Evolutionary conservation across 192 early-diverging fungal species (phyloP).

Genomic region (Linderina pennispora): DNA sequence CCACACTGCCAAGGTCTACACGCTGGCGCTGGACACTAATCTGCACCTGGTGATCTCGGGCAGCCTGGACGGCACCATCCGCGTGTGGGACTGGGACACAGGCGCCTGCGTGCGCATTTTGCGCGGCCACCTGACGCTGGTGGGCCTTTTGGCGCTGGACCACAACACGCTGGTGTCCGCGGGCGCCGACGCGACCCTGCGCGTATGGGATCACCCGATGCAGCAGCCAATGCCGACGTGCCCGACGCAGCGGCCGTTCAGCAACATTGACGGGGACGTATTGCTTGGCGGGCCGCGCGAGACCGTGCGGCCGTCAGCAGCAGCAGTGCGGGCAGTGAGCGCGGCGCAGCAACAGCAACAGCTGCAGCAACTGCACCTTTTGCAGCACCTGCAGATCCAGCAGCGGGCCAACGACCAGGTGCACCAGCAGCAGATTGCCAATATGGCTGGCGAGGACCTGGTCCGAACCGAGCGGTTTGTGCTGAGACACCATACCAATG

Average conservation of each 20-base stretch:
- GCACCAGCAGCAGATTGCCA: conserved; percentile 19
- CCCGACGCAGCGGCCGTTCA: conserved; percentile 25
- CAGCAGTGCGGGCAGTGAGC: conserved; percentile 1
- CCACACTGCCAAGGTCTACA: conserved; percentile 94
- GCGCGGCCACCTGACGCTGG: conserved; percentile 89
- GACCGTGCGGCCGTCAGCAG: neutral
- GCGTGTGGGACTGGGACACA: conserved; percentile 86
- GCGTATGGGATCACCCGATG: conserved; percentile 82
- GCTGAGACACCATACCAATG: conserved; percentile 59
- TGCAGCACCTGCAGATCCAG: conserved; percentile 42
- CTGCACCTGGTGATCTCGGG: conserved; percentile 83
- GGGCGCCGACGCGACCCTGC: conserved; percentile 88
- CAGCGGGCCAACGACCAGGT: conserved; percentile 43
- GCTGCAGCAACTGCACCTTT: conserved; percentile 30
- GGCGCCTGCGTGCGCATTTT: conserved; percentile 72
- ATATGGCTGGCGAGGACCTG: conserved; percentile 8
- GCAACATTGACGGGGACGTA: conserved; percentile 29
- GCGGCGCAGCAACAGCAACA: conserved; percentile 15
- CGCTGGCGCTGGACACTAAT: conserved; percentile 82
- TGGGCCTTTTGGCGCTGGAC: conserved; percentile 85
- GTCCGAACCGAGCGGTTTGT: conserved; percentile 52
- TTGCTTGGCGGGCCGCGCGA: conserved; percentile 6
- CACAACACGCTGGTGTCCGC: conserved; percentile 86
- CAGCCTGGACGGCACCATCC: conserved; percentile 88
- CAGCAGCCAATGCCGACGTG: conserved; percentile 2